Base-by-base conservation (phyloP, 192 early-diverging fungal species). In the Coemansia biformis region DNA sequence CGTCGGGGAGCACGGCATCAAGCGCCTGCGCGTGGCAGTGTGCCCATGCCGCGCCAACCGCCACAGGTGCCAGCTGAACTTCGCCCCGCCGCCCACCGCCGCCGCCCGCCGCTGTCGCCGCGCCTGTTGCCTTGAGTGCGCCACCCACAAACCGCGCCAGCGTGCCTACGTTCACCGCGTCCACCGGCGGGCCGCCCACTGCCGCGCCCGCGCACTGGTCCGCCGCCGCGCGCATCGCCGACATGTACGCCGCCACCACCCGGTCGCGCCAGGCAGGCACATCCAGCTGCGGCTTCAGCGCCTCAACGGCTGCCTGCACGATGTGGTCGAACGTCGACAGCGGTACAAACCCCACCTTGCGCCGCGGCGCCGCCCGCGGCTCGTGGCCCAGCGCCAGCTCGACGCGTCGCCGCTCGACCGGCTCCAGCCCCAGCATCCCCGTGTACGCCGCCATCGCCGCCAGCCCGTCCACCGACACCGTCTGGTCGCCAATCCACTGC, bases 311-410 rank as follows among this genome's bases (percentile, higher is more conserved):
- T 0, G 64, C 59, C 38, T 75, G 71, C 35, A 67, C 53, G 22
- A 75, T 54, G 28, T 66, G 64, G 55, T 75, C 71, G 24, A 63
- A 63, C 0, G 71, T 64, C 17, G 71, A 63, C 0, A 75, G 64
- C 8, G 64, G 47, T 1, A 74, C 70, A 51, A 74, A 74, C 0
- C 70, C 70, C 5, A 57, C 49, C 43, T 54, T 57, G 34, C 63
- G 63, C 46, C 39, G 37, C 16, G 63, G 15, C 22, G 47, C 46
- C 12, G 45, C 41, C 18, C 30, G 31, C 21, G 14, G 36, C 13
- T 28, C 8, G 33, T 15, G 16, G 4, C n/a, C 29, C 17, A 23
- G 15, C 11, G 38, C 36, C 11, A 31, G 33, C 44, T 56, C 54
- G 7, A 52, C 7, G 10, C 52, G 56, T 11, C 32, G 47, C 30